A percentile compares a stretch with the other conserved stretches of the same genome.
phyloP scores from a whole-genome alignment of 129 eudicot genomes.

The Mikania micrantha region DNA sequence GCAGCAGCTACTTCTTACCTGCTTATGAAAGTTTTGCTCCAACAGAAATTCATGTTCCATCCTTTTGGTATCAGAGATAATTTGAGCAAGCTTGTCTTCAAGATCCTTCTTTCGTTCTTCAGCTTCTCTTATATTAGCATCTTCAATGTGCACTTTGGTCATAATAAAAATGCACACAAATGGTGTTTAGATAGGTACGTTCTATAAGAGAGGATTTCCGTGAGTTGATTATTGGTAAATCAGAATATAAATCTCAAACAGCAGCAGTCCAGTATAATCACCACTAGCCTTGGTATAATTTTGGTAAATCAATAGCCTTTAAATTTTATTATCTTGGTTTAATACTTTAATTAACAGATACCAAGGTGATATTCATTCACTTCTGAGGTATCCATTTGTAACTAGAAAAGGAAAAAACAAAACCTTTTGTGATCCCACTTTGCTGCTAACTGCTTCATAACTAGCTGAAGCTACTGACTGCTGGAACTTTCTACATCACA shows the following conservation, averaged over 20 bases:
- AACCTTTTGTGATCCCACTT: conserved; percentile 33
- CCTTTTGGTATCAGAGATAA: conserved; percentile 37
- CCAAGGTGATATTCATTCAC: not conserved
- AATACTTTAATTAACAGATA: not conserved
- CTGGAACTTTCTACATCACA: conserved; percentile 54
- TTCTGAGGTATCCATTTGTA: not conserved
- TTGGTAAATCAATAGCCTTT: not conserved
- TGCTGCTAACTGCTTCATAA: conserved; percentile 14
- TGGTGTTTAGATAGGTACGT: too few relatives aligned
- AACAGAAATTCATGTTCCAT: conserved; percentile 42
- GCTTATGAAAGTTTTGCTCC: conserved; percentile 36
- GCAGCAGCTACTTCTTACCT: conserved; percentile 32
- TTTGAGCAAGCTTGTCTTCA: conserved; percentile 42
- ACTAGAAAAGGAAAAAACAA: conserved; percentile 3
- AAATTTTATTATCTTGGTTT: not conserved
- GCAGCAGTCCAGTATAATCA: not conserved
- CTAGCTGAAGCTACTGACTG: conserved; percentile 23
- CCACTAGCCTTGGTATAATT: not conserved
- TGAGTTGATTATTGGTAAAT: not conserved
- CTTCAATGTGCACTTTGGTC: conserved; percentile 16
- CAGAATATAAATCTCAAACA: not conserved
- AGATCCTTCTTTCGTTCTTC: conserved; percentile 35
- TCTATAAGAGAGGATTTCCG: not conserved
- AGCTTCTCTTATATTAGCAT: conserved; percentile 28
- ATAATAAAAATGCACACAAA: not conserved